Evolutionary conservation across 176 grass and related monocot species (phyloP).

Genomic region (Dendrocalamus sinicus): DNA sequence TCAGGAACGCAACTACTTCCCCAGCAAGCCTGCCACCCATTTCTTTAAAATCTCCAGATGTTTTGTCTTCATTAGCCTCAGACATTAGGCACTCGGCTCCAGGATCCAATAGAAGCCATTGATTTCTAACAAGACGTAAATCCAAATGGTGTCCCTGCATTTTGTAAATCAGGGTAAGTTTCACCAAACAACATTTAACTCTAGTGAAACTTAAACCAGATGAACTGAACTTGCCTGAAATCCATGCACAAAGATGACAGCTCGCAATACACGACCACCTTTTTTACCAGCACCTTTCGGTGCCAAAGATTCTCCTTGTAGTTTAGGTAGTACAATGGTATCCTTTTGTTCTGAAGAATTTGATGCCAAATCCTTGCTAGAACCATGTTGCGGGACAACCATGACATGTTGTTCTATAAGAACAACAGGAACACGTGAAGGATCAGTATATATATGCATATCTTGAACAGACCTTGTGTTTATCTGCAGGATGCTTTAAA

Average conservation of each 20-base stretch:
- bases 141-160: conserved; percentile 95
- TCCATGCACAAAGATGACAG: conserved; percentile 94
- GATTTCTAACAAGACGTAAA: conserved; percentile 90
- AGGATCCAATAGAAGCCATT: conserved; percentile 96
- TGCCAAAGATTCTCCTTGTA: conserved; percentile 52
- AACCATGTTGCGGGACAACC: conserved; percentile 83
- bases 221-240: conserved; percentile 76
- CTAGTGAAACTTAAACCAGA: conserved; percentile 13
- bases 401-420: conserved; percentile 93
- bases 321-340: conserved; percentile 65
- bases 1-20: conserved; percentile 79
- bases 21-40: conserved; percentile 85
- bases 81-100: conserved; percentile 97
- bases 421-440: conserved; percentile 88
- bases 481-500: conserved; percentile 66
- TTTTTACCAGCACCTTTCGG: conserved; percentile 66
- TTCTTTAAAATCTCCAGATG: conserved; percentile 91
- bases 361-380: conserved; percentile 53
- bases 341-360: conserved; percentile 57
- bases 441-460: conserved; percentile 95
- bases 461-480: conserved; percentile 83
- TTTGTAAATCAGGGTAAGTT: conserved; percentile 27
- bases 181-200: conserved; percentile 37
- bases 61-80: conserved; percentile 97
- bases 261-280: conserved; percentile 66